A percentile compares a stretch with the other conserved stretches of the same genome.
phyloP scores from a whole-genome alignment of 352 stramenopile species.

The Globisporangium yorkense region DNA sequence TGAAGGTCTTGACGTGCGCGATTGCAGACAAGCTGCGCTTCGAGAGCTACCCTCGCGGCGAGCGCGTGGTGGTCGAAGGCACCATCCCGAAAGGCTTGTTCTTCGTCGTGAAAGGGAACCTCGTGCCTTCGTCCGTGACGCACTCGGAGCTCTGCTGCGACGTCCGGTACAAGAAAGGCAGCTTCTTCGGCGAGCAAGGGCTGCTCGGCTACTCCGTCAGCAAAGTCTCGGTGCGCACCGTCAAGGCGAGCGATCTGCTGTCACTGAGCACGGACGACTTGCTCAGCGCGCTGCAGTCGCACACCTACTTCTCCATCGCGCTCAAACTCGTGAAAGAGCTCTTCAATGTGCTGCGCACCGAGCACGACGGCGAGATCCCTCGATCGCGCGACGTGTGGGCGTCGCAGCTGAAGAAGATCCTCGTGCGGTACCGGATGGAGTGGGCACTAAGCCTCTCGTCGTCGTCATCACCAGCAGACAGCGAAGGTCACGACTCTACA shows the following conservation, averaged over 20 bases:
- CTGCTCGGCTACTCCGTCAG: conserved; percentile 52
- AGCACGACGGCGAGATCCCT: conserved; percentile 4
- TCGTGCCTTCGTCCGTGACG: conserved; percentile 15
- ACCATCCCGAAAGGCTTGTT: conserved; percentile 66
- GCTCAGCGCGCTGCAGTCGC: conserved; percentile 12
- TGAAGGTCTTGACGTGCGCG: conserved; percentile 25
- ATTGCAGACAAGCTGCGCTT: conserved; percentile 52
- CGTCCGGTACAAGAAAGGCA: conserved; percentile 27
- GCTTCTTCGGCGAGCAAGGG: conserved; percentile 57
- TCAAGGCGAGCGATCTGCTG: conserved; percentile 19
- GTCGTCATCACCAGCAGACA: not conserved
- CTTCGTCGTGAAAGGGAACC: conserved; percentile 55
- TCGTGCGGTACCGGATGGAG: conserved; percentile 14
- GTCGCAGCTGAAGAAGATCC: conserved; percentile 12
- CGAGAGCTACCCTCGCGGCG: conserved; percentile 58
- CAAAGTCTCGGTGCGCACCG: conserved; percentile 11
- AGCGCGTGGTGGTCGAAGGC: conserved; percentile 54
- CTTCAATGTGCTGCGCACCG: conserved; percentile 5
- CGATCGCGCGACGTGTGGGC: conserved; percentile 14
- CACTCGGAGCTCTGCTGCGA: conserved; percentile 4
- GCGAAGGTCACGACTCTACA: too few species aligned
- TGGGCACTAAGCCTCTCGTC: conserved; percentile 11
- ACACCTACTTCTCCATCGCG: conserved; percentile 16
- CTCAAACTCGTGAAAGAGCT: conserved; percentile 15
- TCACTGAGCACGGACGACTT: conserved; percentile 9